Percentiles rank a stretch among this genome's conserved stretches.
phyloP scores from a whole-genome alignment of 2,329 filamentous ascomycete genomes.

The Epichloe uncinata region DNA sequence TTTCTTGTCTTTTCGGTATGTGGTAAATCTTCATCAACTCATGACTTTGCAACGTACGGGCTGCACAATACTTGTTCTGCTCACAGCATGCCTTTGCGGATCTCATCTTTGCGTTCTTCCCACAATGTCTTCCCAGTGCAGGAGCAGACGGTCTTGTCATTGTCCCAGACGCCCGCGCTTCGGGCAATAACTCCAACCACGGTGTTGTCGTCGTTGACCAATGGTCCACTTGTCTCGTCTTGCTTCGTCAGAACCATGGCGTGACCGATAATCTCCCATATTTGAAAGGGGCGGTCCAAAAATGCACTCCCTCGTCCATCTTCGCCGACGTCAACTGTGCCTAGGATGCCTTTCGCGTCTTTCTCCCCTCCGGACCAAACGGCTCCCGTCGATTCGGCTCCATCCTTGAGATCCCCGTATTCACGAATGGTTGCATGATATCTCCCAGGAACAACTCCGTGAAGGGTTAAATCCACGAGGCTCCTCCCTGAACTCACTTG shows the following conservation, averaged over 20 bases:
- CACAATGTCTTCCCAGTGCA: slow-evolving; percentile 97
- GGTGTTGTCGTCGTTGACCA: slow-evolving; percentile 69
- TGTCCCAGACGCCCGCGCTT: slow-evolving; percentile 98
- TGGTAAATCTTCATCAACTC: neutral
- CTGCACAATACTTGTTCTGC: neutral
- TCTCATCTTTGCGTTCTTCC: slow-evolving; percentile 89
- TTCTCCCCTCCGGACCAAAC: slow-evolving; percentile 55
- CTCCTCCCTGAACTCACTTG: slow-evolving; percentile 70
- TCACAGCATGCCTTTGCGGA: slow-evolving; percentile 81
- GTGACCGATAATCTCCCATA: slow-evolving; percentile 94
- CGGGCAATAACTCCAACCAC: slow-evolving; percentile 87
- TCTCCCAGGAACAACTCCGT: slow-evolving; percentile 64
- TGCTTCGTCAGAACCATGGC: slow-evolving; percentile 72
- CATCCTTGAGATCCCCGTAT: slow-evolving; percentile 73
- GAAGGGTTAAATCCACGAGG: slow-evolving; percentile 75
- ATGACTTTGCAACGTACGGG: neutral
- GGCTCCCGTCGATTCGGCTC: slow-evolving; percentile 68
- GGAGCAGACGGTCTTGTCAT: slow-evolving; percentile 95
- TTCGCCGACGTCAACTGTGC: slow-evolving; percentile 59
- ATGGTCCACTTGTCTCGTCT: slow-evolving; percentile 36
- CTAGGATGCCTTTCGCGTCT: slow-evolving; percentile 45
- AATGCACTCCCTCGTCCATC: slow-evolving; percentile 70
- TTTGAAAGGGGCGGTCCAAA: slow-evolving; percentile 66
- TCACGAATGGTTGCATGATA: slow-evolving; percentile 80
- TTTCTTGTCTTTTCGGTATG: neutral